Evolutionary conservation across 148 eudicot species (phyloP).

Genomic region (Salicornia ramosissima): DNA sequence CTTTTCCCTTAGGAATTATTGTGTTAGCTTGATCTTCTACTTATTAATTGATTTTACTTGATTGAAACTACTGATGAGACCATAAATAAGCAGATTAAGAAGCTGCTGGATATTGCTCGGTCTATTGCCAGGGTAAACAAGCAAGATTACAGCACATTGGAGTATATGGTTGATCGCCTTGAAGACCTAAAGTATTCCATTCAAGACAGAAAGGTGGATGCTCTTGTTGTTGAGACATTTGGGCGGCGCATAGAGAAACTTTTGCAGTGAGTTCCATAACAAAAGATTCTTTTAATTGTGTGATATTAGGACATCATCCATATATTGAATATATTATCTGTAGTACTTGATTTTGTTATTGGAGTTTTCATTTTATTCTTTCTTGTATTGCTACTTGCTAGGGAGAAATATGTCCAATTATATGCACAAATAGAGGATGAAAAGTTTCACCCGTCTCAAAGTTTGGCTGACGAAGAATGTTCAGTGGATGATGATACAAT

Average conservation of each 20-base stretch:
- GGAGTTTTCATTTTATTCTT: conserved; percentile 1
- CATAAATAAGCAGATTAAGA: conserved; percentile 60
- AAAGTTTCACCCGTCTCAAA: conserved; percentile 44
- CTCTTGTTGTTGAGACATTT: conserved; percentile 96
- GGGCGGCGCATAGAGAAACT: conserved; percentile 95
- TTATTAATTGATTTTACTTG: background rate
- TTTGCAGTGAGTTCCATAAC: conserved; percentile 70
- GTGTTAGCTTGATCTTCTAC: background rate
- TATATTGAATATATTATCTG: background rate
- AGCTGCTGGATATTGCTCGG: conserved; percentile 81
- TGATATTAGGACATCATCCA: background rate
- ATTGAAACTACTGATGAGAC: conserved; percentile 4
- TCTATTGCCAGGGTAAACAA: conserved; percentile 64
- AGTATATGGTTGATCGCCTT: conserved; percentile 66
- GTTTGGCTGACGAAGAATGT: conserved; percentile 75
- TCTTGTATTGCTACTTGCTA: conserved; percentile 23
- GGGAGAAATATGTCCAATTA: conserved; percentile 91
- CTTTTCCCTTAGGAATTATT: background rate
- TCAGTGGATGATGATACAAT: conserved; percentile 62
- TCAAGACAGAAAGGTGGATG: conserved; percentile 97
- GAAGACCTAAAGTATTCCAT: conserved; percentile 94
- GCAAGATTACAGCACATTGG: conserved; percentile 73
- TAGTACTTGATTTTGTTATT: conserved; percentile 15
- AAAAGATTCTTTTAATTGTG: background rate
- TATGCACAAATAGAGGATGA: conserved; percentile 94